phyloP scores from a whole-genome alignment of 768 basidiomycete genomes.

The Tylopilus vinaceipallidus region DNA sequence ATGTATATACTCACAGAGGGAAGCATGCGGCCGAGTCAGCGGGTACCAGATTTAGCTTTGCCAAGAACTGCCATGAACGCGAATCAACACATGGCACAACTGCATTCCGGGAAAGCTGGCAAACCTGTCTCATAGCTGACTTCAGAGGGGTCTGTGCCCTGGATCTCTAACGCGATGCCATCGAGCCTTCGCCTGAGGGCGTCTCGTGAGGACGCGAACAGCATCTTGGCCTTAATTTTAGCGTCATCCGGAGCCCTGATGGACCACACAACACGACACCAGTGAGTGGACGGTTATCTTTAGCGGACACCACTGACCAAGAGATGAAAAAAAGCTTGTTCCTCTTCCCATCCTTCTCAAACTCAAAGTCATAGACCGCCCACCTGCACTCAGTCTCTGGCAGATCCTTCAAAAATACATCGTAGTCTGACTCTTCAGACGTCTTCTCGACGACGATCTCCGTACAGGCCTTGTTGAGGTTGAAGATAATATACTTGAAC shows the following conservation, averaged over 20 bases:
- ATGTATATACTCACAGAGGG: conserved; percentile 13
- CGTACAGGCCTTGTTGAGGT: conserved; percentile 51
- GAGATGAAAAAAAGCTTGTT: conserved; percentile 85
- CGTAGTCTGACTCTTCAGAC: conserved; percentile 53
- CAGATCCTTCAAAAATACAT: conserved; percentile 69
- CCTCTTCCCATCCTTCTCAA: conserved; percentile 70
- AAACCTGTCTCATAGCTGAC: conserved; percentile 68
- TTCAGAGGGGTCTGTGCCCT: conserved; percentile 77
- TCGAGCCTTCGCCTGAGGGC: conserved; percentile 69
- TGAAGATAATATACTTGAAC: conserved; percentile 85
- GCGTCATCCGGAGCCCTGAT: conserved; percentile 84
- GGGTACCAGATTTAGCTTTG: conserved; percentile 11
- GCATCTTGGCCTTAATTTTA: conserved; percentile 90
- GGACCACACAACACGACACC: background rate
- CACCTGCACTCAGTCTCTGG: conserved; percentile 76
- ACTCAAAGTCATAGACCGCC: conserved; percentile 92
- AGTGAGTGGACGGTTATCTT: background rate
- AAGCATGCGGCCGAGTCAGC: too few species aligned
- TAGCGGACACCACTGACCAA: conserved; percentile 62
- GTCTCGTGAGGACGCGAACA: conserved; percentile 89
- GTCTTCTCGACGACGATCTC: conserved; percentile 78
- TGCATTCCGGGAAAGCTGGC: conserved; percentile 18
- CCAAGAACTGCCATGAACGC: conserved; percentile 8
- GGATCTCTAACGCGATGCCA: conserved; percentile 83
- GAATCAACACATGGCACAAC: conserved; percentile 7